phyloP scores from a whole-genome alignment of 2,329 filamentous ascomycete species.

The Trichoderma aggressivum region DNA sequence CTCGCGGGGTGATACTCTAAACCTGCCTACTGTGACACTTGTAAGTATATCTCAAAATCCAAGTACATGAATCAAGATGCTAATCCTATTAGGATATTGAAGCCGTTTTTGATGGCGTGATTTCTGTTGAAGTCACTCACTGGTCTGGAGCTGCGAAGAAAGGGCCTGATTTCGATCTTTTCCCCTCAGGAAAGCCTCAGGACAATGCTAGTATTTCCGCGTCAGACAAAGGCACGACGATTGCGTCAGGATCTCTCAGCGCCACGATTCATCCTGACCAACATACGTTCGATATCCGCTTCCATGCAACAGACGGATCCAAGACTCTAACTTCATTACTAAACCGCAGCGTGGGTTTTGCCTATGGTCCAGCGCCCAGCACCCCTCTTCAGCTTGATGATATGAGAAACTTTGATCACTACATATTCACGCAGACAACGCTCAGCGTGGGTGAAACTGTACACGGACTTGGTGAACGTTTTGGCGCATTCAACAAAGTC shows the following conservation, averaged over 20 bases:
- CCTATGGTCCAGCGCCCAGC: slow-evolving; percentile 34
- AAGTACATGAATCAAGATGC: neutral
- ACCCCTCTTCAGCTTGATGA: slow-evolving; percentile 35
- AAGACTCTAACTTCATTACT: slow-evolving; percentile 38
- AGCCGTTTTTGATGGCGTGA: slow-evolving; percentile 39
- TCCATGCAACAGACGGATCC: slow-evolving; percentile 36
- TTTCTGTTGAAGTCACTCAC: slow-evolving; percentile 40
- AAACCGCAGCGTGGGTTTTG: slow-evolving; percentile 40
- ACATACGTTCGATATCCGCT: slow-evolving; percentile 39
- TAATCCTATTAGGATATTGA: slow-evolving; percentile 25
- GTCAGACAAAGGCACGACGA: slow-evolving; percentile 35
- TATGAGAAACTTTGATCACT: slow-evolving; percentile 47
- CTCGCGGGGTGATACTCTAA: slow-evolving; percentile 53
- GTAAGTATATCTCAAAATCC: neutral
- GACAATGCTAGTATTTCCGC: slow-evolving; percentile 30
- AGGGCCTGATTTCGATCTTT: slow-evolving; percentile 40
- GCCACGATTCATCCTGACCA: slow-evolving; percentile 35
- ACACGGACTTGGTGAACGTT: slow-evolving; percentile 72
- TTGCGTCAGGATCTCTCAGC: slow-evolving; percentile 35
- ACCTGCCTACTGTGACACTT: slow-evolving; percentile 50
- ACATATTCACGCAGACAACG: slow-evolving; percentile 55
- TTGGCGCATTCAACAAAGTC: slow-evolving; percentile 73
- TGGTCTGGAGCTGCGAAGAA: slow-evolving; percentile 37
- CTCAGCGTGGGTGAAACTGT: slow-evolving; percentile 61
- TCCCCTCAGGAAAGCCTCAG: slow-evolving; percentile 34